A percentile compares a stretch with the other conserved stretches of the same genome.
Evolutionary conservation across 2,329 filamentous ascomycete species (phyloP).

Genomic region (Penicillium sp.): DNA sequence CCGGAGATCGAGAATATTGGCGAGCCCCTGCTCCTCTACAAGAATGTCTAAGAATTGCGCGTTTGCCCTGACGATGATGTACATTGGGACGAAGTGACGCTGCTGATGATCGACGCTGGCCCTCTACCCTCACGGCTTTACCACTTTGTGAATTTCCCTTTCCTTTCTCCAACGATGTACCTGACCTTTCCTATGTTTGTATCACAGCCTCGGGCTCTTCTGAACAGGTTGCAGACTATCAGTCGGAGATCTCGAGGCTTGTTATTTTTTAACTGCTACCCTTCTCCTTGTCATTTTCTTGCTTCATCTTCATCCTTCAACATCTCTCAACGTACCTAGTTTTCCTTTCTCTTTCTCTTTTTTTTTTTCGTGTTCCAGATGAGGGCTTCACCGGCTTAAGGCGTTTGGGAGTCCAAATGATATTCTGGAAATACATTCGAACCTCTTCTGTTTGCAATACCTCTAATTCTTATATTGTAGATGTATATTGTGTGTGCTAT

Average conservation of each 20-base stretch:
- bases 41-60: conserved; percentile 39
- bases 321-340: conserved; percentile 15
- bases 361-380: conserved; percentile 12
- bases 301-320: conserved; percentile 6
- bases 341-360: conserved; percentile 1
- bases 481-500: background rate
- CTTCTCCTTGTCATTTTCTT: conserved; percentile 11
- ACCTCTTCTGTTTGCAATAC: background rate
- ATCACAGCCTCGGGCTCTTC: background rate
- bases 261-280: conserved; percentile 3
- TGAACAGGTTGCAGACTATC: background rate
- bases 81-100: conserved; percentile 31
- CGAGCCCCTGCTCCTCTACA: conserved; percentile 87
- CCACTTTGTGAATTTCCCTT: conserved; percentile 14
- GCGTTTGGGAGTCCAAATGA: conserved; percentile 18
- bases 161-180: conserved; percentile 16
- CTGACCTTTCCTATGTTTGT: conserved; percentile 14
- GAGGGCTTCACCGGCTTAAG: conserved; percentile 10
- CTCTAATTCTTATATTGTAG: background rate
- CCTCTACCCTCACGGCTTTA: conserved; percentile 11
- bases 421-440: conserved; percentile 12
- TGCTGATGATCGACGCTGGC: conserved; percentile 26
- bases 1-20: conserved; percentile 97
- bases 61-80: conserved; percentile 24
- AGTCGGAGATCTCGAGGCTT: background rate